Percentiles rank a stretch among this genome's conserved stretches.
Evolutionary conservation across 2,329 filamentous ascomycete species (phyloP).

Genomic region (Moelleriella libera): DNA sequence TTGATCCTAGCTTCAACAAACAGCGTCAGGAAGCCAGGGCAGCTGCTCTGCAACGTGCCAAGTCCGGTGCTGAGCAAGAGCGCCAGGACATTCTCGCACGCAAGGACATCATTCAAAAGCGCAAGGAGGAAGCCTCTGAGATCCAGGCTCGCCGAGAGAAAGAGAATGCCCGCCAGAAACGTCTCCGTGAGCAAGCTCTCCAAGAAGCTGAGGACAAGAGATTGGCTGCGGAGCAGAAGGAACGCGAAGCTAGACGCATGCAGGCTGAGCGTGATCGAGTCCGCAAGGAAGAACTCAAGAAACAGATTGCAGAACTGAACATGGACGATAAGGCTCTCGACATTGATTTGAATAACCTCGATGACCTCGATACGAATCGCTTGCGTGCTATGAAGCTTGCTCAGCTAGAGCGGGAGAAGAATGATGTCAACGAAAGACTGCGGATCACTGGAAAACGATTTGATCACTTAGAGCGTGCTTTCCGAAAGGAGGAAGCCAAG

Average conservation of each 20-base stretch:
- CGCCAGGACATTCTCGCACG: conserved; percentile 73
- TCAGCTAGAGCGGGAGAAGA: conserved; percentile 96
- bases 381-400: conserved; percentile 91
- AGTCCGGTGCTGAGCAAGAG: conserved; percentile 82
- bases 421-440: conserved; percentile 81
- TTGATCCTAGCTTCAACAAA: conserved; percentile 81
- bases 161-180: conserved; percentile 81
- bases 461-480: conserved; percentile 92
- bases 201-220: conserved; percentile 83
- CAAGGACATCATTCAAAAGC: conserved; percentile 86
- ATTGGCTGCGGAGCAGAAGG: conserved; percentile 81
- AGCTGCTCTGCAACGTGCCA: conserved; percentile 66
- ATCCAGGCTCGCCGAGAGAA: conserved; percentile 78
- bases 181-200: conserved; percentile 71
- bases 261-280: conserved; percentile 82
- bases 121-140: conserved; percentile 90
- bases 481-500: conserved; percentile 90
- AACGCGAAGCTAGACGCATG: conserved; percentile 74
- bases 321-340: conserved; percentile 61
- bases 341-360: conserved; percentile 68
- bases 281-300: conserved; percentile 85
- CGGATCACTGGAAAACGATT: conserved; percentile 89
- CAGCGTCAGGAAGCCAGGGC: conserved; percentile 65
- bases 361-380: conserved; percentile 76
- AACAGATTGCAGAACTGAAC: conserved; percentile 83